Evolutionary conservation across 2,329 filamentous ascomycete genomes (phyloP), one percentile per base, ranked within the genome.

Genomic region (Corniculantispora saksenae): DNA sequence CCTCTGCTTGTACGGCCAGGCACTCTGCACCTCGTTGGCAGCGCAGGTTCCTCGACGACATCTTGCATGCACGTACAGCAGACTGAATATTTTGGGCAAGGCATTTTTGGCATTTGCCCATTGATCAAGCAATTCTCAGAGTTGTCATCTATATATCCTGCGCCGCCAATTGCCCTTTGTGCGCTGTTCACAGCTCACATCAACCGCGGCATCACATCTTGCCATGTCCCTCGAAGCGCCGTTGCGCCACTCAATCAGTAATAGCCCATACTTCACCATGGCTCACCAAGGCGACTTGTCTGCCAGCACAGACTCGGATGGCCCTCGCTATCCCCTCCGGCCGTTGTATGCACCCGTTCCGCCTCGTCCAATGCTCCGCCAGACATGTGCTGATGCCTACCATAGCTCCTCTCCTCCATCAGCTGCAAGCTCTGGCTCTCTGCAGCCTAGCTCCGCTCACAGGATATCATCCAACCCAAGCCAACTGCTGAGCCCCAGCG

Each of bases 401-500:
- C 17, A 17, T 12, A 79, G 77, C 63, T 79, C 78, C 23, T 78
- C 76, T 10, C 76, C 76, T 51, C 75, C 77, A 38, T 70, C 74
- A 12, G 66, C 68, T 64, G 73, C 75, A 68, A 81, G 86, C 68
- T 80, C 79, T 43, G 78, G 79, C 66, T 82, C 80, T 47, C 81
- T 86, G 32, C 85, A 82, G 66, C 85, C 86, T 29, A 78, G 78
- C 67, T 83, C 83, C 35, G 80, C 80, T 59, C 77, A 82, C 66
- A 80, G 81, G 57, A 73, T 83, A 27, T 77, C 81, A 43, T 83
- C 84, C 48, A 82, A 78, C 72, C 78, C 80, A 38, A 82, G 90
- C 81, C 77, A 86, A 74, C 70, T 87, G 40, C 79, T 86, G 76
- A 84, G 87, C 77, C 83, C 90, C 67, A 89, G 84, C 73, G 88